Evolutionary conservation across 179 eudicot species (phyloP).

Genomic region (Beta lomatogona): DNA sequence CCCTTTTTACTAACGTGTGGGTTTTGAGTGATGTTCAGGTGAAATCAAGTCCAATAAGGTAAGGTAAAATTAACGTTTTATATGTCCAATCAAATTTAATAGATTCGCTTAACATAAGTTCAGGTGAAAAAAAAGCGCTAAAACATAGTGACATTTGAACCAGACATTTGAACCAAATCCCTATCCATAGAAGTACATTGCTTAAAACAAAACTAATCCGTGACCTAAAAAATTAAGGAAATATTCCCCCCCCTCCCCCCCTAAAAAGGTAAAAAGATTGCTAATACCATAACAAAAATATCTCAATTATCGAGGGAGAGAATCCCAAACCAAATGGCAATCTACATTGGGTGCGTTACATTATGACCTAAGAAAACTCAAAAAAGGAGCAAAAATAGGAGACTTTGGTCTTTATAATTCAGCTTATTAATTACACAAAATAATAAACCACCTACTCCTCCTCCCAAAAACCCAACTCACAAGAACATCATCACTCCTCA

Average conservation of each 20-base stretch:
- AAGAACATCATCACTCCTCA: not conserved
- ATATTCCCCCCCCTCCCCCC: not conserved
- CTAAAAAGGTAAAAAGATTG: not conserved
- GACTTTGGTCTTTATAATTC: not conserved
- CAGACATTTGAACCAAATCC: no score
- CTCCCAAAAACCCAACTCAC: not conserved
- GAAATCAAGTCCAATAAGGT: no score
- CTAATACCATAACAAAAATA: not conserved
- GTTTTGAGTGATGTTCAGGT: no score
- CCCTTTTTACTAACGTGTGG: no score
- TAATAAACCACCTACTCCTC: not conserved
- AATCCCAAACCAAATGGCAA: constrained; percentile 28
- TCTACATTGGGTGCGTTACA: constrained; percentile 25
- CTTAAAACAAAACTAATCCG: no score
- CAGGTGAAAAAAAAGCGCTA: no score
- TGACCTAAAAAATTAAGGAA: constrained; percentile 15
- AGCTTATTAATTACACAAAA: not conserved
- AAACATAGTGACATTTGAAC: no score
- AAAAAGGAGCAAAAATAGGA: not conserved
- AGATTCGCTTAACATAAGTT: no score
- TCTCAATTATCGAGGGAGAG: constrained; percentile 9
- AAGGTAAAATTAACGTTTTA: no score
- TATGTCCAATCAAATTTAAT: no score
- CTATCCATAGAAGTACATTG: no score
- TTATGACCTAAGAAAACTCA: not conserved